Percentiles rank a stretch among this genome's conserved stretches.
Evolutionary conservation across 2,329 filamentous ascomycete species (phyloP).

Genomic region (Fragosphaeria purpurea): DNA sequence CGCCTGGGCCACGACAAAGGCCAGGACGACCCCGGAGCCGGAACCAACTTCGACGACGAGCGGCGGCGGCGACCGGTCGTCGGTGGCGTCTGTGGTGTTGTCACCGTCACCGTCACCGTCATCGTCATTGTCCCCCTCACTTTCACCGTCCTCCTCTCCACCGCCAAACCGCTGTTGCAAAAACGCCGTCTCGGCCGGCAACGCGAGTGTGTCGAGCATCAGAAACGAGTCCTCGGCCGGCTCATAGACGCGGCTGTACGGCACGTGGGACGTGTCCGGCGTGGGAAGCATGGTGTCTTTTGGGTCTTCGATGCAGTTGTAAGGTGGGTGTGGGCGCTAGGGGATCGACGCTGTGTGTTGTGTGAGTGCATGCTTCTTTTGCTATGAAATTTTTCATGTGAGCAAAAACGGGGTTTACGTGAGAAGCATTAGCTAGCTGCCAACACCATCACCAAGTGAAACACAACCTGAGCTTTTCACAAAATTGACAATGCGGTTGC

Average conservation of each 20-base stretch:
- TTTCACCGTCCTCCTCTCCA: conserved; percentile 1
- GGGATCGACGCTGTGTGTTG: no score
- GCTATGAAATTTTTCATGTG: no score
- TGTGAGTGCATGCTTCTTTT: no score
- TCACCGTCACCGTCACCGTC: no score
- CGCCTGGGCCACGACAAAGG: conserved; percentile 73
- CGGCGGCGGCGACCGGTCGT: conserved; percentile 31
- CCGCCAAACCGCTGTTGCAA: conserved; percentile 51
- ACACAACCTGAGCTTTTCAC: no score
- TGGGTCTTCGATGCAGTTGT: no score
- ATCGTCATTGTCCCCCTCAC: no score
- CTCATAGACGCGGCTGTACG: conserved; percentile 83
- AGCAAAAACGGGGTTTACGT: no score
- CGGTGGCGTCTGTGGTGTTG: neutral
- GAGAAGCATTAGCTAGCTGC: no score
- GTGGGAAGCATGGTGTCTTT: conserved; percentile 67
- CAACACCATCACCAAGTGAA: no score
- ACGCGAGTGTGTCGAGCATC: conserved; percentile 82
- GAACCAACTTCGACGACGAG: conserved; percentile 79
- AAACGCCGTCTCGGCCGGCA: conserved; percentile 55
- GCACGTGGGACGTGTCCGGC: conserved; percentile 83
- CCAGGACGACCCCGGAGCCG: conserved; percentile 88
- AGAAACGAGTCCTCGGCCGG: conserved; percentile 94
- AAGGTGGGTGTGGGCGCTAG: neutral
- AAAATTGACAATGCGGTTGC: no score